Evolutionary conservation across 306 rosid genomes (phyloP).

Genomic region (Dryas alaskensis): DNA sequence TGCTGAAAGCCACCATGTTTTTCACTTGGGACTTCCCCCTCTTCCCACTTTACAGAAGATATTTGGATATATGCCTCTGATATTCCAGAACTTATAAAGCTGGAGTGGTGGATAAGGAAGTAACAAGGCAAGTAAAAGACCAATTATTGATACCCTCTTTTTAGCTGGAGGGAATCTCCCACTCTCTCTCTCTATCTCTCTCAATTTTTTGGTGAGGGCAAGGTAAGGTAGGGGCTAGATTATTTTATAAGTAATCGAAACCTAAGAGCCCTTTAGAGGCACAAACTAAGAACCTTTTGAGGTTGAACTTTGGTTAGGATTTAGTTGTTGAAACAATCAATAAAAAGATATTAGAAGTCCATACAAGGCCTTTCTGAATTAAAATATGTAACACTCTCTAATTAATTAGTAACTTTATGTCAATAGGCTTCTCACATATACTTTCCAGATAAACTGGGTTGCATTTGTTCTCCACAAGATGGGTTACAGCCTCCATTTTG

Average conservation of each 20-base stretch:
- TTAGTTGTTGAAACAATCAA: constrained; percentile 22
- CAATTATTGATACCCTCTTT: constrained; percentile 56
- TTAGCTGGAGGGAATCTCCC: constrained; percentile 54
- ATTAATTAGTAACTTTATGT: constrained; percentile 16
- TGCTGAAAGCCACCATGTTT: constrained; percentile 25
- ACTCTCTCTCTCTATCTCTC: constrained; percentile 11
- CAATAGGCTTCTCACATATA: constrained; percentile 5
- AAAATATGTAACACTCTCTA: not conserved
- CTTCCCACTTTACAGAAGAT: constrained; percentile 21
- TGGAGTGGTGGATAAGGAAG: constrained; percentile 66
- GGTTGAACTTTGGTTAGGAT: constrained; percentile 22
- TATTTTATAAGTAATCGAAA: constrained; percentile 3
- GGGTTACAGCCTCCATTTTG: constrained; percentile 15
- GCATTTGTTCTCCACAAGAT: constrained; percentile 14
- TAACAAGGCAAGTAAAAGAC: constrained; percentile 42
- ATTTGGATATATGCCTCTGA: constrained; percentile 30
- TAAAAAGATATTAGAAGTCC: constrained; percentile 9
- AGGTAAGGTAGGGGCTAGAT: not conserved
- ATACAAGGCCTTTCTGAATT: constrained; percentile 21
- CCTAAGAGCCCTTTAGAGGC: constrained; percentile 18
- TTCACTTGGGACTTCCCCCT: constrained; percentile 29
- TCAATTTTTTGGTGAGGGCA: constrained; percentile 13
- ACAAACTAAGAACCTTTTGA: constrained; percentile 22
- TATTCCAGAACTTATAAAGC: constrained; percentile 21
- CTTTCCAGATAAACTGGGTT: constrained; percentile 24